These are phyloP conservation scores for Spergularia marina DNA, from an alignment of 148 eudicot species.

Conservation along the genomic window DNA sequence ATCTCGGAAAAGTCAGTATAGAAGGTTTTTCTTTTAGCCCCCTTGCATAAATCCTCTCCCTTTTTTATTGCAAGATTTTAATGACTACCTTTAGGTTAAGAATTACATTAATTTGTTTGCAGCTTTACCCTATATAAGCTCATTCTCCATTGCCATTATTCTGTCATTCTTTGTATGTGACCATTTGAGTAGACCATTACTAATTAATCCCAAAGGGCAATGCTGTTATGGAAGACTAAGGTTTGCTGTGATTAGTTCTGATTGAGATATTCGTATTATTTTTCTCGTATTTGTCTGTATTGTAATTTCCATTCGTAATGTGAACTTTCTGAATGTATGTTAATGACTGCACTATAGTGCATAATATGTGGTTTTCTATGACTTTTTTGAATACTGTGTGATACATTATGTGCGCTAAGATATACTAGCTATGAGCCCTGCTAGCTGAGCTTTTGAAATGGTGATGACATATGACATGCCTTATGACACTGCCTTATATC, in stretches of 20 bases:
- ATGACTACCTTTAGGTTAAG: background rate
- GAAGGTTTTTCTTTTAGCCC: too few species aligned
- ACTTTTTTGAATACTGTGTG: background rate
- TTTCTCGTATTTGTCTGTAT: too few species aligned
- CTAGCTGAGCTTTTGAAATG: conserved; percentile 3
- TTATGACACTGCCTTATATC: background rate
- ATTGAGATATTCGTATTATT: too few species aligned
- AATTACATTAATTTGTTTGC: background rate
- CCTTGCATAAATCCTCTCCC: background rate
- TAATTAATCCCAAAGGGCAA: background rate
- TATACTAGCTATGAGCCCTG: background rate
- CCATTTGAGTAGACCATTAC: background rate
- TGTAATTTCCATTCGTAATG: too few species aligned
- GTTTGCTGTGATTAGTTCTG: too few species aligned
- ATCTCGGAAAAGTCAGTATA: too few species aligned
- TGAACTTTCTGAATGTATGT: too few species aligned
- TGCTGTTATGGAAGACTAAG: background rate
- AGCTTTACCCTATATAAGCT: background rate
- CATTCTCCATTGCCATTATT: background rate
- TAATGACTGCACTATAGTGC: too few species aligned
- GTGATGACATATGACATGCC: background rate
- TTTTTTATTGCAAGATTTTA: background rate
- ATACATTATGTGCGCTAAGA: background rate
- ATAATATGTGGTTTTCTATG: background rate
- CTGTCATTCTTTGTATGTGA: background rate